Base-by-base conservation (phyloP, 176 grass and related monocot genomes). In the Triticum turgidum region DNA sequence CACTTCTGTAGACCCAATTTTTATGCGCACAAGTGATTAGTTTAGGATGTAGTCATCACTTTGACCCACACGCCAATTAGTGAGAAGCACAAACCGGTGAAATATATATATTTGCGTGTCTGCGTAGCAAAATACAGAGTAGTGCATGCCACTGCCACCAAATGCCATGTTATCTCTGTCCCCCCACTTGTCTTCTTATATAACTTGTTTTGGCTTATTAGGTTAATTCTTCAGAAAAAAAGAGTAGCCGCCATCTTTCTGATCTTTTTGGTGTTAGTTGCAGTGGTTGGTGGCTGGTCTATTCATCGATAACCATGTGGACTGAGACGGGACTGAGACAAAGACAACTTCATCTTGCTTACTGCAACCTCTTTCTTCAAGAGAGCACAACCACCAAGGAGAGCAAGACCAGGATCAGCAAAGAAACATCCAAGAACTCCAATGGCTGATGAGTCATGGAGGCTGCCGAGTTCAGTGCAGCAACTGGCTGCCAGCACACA, bases 361-460 rank as follows among this genome's bases (percentile, higher is more conserved):
- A 69, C 15, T 69, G 66, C 64, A 59, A 21, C 54, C 52, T 58
- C 17, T 58, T 3, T 20, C 52, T 58, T 24, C 76, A 62, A 62
- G 32, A 22, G 41, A 51, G 27, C 30, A 51, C 15, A 34, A 0
- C 2, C 38, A 74, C 2, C 9, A 76, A 70, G 14, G 61, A 29
- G 8, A 39, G 34, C 44, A 78, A 78, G 9, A 30, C 32, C 76
- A 69, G 65, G 17, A 39, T 58, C 42, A 70, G 18, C 34, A 4
- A 10, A 49, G 56, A 65, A 35, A 12, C 15, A 76, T 14, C 84
- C 56, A 74, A 75, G 18, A 69, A 25, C 0, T 65, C 6, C 10
- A 21, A 89, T 89, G 87, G 82, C 82, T 0, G 87, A 81, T 5
- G 87, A 81, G 3, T 47, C 88, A 81, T 81, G 88, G 88, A 85